A percentile compares a stretch with the other conserved stretches of the same genome.
phyloP scores from a whole-genome alignment of 2,329 filamentous ascomycete genomes.

The Phialophora chinensis region DNA sequence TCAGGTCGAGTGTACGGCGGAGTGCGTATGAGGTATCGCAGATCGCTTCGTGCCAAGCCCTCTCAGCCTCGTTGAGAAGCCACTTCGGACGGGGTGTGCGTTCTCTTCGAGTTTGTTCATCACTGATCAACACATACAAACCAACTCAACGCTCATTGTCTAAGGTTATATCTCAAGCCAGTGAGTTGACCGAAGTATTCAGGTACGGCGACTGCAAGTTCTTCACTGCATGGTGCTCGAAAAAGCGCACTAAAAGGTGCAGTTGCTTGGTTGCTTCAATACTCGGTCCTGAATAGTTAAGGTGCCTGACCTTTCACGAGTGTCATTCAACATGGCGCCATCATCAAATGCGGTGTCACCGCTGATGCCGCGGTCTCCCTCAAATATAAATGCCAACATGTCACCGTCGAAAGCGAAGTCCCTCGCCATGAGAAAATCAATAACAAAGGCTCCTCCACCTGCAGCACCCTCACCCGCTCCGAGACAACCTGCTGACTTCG shows the following conservation, averaged over 20 bases:
- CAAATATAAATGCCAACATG: slow-evolving; percentile 44
- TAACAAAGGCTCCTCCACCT: slow-evolving; percentile 34
- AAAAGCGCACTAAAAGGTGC: not conserved
- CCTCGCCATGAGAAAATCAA: slow-evolving; percentile 44
- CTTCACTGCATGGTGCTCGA: not conserved
- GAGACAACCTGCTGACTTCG: slow-evolving; percentile 44
- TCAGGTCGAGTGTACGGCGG: not conserved
- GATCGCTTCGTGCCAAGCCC: not conserved
- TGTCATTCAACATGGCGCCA: slow-evolving; percentile 23
- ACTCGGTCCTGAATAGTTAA: not conserved
- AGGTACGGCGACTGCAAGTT: not conserved
- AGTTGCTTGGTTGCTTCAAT: not conserved
- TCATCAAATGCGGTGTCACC: slow-evolving; percentile 52
- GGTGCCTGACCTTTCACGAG: not conserved
- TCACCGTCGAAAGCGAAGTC: slow-evolving; percentile 46
- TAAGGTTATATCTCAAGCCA: not conserved
- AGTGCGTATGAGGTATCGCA: not conserved
- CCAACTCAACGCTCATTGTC: not conserved
- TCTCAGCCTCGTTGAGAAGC: slow-evolving; percentile 1
- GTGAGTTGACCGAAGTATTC: not conserved
- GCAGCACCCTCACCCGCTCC: slow-evolving; percentile 30
- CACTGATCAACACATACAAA: not conserved
- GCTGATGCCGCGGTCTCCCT: slow-evolving; percentile 48
- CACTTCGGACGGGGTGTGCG: not conserved
- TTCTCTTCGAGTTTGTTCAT: not conserved